Evolutionary conservation across 352 stramenopile species (phyloP), one percentile per base, ranked within the genome.

Genomic region (Pythium graminicola): DNA sequence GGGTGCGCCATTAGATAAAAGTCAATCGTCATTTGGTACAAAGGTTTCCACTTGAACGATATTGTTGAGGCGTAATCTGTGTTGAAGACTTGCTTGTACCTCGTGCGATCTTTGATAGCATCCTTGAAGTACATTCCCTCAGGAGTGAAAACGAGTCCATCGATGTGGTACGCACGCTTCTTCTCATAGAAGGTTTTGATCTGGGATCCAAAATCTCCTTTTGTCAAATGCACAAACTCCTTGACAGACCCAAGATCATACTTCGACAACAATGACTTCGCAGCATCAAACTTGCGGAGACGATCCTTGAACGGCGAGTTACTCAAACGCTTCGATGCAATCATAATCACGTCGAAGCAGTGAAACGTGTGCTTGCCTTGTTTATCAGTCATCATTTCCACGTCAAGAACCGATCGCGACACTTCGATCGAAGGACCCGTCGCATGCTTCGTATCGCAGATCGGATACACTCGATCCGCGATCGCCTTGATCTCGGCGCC

Each of bases 301-400:
- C 36, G 17, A 42, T 9, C n/a, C 16, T 42, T 42, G 36, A 42
- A 42, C 6, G 36, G 36, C 6, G 8, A 42, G 36, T 19, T 19
- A 19, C 36, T 42, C 36, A 42, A 7, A 23, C 36, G 36, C 36
- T 42, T 42, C 7, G 36, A 42, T 17, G 6, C n/a, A 17, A 42
- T 42, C 36, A 19, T 42, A 17, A 42, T 42, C 36, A 42, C 36
- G n/a, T 42, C 36, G 36, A 42, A 42, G 36, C 36, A 42, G n/a
- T 42, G n/a, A 17, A 42, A 42, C 7, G 8, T 17, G 36, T 19
- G 8, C 36, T 36, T 36, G 9, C 31, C 31, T 36, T 36, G 9
- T 16, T 9, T 16, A 36, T 42, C 36, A 7, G 36, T 42, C 8
- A 42, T 9, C 36, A 42, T 42, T 17, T 42, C 36, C n/a, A 42